phyloP scores from a whole-genome alignment of 768 basidiomycete species.

The Sporobolomyces pararoseus region DNA sequence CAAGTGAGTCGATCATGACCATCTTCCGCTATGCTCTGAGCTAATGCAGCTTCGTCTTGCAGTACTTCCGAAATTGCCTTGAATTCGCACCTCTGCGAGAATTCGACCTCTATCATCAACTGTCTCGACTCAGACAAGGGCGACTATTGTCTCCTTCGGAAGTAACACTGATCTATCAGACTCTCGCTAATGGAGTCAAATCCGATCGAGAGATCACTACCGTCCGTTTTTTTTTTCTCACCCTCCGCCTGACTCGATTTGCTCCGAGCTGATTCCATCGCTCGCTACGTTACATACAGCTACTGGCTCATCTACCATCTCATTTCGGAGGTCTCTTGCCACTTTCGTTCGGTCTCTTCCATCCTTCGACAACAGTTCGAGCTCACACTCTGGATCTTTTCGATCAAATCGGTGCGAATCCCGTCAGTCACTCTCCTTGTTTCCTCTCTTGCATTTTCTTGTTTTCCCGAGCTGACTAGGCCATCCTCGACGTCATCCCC shows the following conservation, averaged over 20 bases:
- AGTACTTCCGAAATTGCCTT: constrained; percentile 67
- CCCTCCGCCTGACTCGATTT: not conserved
- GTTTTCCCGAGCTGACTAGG: not conserved
- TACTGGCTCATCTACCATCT: constrained; percentile 71
- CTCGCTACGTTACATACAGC: constrained; percentile 54
- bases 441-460: not conserved
- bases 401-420: constrained; percentile 68
- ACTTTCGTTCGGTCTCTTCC: constrained; percentile 84
- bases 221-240: constrained; percentile 53
- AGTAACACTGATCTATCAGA: constrained; percentile 67
- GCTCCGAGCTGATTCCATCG: not conserved
- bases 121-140: constrained; percentile 70
- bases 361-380: constrained; percentile 70
- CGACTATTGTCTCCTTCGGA: constrained; percentile 71
- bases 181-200: constrained; percentile 66
- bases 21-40: not conserved
- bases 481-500: not conserved
- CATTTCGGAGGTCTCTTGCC: constrained; percentile 78
- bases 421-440: constrained; percentile 59
- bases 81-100: constrained; percentile 64
- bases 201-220: constrained; percentile 86
- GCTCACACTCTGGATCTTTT: constrained; percentile 79
- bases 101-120: constrained; percentile 81
- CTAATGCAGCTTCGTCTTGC: constrained; percentile 9
- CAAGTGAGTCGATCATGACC: constrained; percentile 55